phyloP scores from a whole-genome alignment of 179 eudicot species.

The Patellifolia procumbens region DNA sequence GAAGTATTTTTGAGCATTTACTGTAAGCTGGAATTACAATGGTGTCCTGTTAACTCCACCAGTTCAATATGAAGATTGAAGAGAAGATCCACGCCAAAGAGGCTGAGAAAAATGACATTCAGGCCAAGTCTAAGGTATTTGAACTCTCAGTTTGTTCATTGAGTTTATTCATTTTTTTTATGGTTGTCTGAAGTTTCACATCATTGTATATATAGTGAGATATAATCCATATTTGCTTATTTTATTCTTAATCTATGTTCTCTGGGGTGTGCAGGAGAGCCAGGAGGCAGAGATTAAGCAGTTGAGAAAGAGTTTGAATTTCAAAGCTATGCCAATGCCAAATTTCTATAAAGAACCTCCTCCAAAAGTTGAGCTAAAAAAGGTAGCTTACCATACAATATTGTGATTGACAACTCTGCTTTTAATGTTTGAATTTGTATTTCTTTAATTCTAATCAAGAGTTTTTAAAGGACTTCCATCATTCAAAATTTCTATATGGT shows the following conservation, averaged over 20 bases:
- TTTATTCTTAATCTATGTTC: background rate
- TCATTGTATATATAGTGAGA: background rate
- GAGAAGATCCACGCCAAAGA: constrained; percentile 83
- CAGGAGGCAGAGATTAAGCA: constrained; percentile 82
- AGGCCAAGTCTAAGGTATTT: constrained; percentile 75
- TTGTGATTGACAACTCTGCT: background rate
- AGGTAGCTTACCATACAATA: constrained; percentile 45
- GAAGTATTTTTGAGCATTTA: background rate
- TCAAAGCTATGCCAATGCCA: constrained; percentile 96
- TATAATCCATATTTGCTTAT: background rate
- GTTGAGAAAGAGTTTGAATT: constrained; percentile 80
- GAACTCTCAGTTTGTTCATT: background rate
- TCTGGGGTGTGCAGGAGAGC: constrained; percentile 52
- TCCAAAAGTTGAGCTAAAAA: constrained; percentile 81
- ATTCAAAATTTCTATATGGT: background rate
- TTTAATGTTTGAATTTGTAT: background rate
- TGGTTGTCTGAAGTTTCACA: constrained; percentile 4
- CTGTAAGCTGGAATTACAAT: background rate
- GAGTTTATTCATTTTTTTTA: background rate
- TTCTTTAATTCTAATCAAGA: background rate
- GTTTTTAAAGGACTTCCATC: background rate
- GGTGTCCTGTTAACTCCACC: constrained; percentile 19
- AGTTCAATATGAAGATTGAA: constrained; percentile 89
- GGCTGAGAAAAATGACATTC: constrained; percentile 65
- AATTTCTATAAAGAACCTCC: constrained; percentile 92